phyloP scores from a whole-genome alignment of 306 rosid species.

The Biancaea sappan region DNA sequence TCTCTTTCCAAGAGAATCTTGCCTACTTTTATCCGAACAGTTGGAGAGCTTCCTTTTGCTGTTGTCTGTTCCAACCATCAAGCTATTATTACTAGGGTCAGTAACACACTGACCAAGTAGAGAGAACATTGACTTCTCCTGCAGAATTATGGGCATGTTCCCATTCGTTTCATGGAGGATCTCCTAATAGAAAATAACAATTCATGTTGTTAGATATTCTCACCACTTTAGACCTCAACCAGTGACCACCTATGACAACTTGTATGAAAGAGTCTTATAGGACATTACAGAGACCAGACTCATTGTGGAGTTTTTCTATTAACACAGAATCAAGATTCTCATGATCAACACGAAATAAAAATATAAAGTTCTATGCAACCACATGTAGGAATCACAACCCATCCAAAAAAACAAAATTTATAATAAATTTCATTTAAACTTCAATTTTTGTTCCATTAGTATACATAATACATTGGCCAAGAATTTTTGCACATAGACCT shows the following conservation, averaged over 20 bases:
- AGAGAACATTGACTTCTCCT: slow-evolving; percentile 64
- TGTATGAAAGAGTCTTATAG: slow-evolving; percentile 23
- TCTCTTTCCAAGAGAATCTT: slow-evolving; percentile 43
- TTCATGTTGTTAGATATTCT: slow-evolving; percentile 31
- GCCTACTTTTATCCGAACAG: slow-evolving; percentile 49
- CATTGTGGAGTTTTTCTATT: slow-evolving; percentile 3
- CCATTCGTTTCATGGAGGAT: slow-evolving; percentile 51
- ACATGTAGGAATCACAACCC: not conserved
- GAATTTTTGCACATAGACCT: not conserved
- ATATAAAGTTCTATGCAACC: slow-evolving; percentile 4
- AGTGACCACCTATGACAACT: slow-evolving; percentile 34
- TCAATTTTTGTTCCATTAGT: not conserved
- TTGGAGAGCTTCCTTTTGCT: slow-evolving; percentile 38
- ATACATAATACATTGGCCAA: not conserved
- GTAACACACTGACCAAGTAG: slow-evolving; percentile 59
- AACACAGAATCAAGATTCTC: slow-evolving; percentile 26
- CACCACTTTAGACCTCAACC: slow-evolving; percentile 16
- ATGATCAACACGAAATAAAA: slow-evolving; percentile 2
- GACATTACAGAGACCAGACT: slow-evolving; percentile 1
- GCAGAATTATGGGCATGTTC: slow-evolving; percentile 68
- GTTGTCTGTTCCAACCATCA: slow-evolving; percentile 36
- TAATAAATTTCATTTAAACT: slow-evolving; percentile 16
- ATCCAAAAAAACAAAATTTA: slow-evolving; percentile 16
- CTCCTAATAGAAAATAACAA: slow-evolving; percentile 56
- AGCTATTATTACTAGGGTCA: slow-evolving; percentile 40